Evolutionary conservation across 2,329 filamentous ascomycete genomes (phyloP).

Genomic region (Neospermospora avenae): DNA sequence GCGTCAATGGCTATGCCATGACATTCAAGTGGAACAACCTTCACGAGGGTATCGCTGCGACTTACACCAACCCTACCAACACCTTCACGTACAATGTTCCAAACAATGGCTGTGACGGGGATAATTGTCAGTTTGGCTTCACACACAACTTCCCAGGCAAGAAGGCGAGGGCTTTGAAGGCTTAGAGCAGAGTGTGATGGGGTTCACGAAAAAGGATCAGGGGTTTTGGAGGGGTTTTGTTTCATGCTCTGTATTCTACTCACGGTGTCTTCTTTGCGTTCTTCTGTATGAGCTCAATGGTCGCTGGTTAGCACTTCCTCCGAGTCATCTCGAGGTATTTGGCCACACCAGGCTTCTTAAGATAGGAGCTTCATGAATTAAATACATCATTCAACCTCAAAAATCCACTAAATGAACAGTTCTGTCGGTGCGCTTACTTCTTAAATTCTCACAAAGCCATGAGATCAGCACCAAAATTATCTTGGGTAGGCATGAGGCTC

Average conservation of each 20-base stretch:
- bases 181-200: neutral
- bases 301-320: no score
- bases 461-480: no score
- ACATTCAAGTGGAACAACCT: slow-evolving; percentile 9
- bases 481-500: no score
- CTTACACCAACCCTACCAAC: slow-evolving; percentile 10
- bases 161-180: slow-evolving; percentile 8
- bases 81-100: slow-evolving; percentile 12
- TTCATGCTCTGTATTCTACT: neutral
- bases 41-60: slow-evolving; percentile 13
- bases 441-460: no score
- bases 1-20: slow-evolving; percentile 9
- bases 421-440: no score
- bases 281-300: no score
- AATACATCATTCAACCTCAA: no score
- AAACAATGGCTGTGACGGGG: slow-evolving; percentile 1
- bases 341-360: no score
- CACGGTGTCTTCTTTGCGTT: no score
- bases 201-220: neutral
- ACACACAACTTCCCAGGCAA: slow-evolving; percentile 9
- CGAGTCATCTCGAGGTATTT: no score
- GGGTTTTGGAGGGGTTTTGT: neutral
- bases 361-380: no score
- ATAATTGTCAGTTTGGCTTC: slow-evolving; percentile 11
- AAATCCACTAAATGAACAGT: no score